phyloP scores from a whole-genome alignment of 352 stramenopile genomes.

The Phytophthora ramorum region DNA sequence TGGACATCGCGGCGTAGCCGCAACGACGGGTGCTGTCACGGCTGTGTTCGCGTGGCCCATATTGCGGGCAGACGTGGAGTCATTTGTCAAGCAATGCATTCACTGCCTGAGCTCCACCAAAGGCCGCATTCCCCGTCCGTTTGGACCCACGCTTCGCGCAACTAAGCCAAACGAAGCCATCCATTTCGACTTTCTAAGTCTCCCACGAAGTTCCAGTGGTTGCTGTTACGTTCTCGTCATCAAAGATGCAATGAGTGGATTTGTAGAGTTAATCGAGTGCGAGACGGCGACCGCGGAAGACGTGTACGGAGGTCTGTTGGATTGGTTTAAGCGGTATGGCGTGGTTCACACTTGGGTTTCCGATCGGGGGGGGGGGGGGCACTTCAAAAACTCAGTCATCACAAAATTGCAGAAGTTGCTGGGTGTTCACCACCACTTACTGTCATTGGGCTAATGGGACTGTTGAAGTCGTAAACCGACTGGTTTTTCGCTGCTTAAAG shows the following conservation, averaged over 20 bases:
- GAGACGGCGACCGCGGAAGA: conserved; percentile 1
- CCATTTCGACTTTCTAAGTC: conserved; percentile 42
- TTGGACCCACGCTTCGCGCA: conserved; percentile 24
- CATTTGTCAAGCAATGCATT: background rate
- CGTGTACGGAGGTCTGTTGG: conserved; percentile 1
- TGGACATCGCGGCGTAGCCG: no score
- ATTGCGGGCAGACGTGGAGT: background rate
- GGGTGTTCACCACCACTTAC: background rate
- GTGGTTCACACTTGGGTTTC: conserved; percentile 28
- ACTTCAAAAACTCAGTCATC: conserved; percentile 47
- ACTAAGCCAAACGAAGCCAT: conserved; percentile 44
- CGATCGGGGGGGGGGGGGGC: conserved; percentile 21
- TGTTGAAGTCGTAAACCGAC: background rate
- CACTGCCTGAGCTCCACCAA: background rate
- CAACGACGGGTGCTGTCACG: no score
- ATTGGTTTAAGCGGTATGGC: conserved; percentile 25
- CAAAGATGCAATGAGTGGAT: conserved; percentile 43
- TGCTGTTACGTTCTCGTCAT: conserved; percentile 34
- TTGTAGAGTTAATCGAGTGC: conserved; percentile 31
- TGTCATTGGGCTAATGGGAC: background rate
- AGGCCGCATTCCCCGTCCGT: conserved; percentile 3
- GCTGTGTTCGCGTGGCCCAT: no score
- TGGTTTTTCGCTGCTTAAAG: background rate
- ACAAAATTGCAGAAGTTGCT: conserved; percentile 12
- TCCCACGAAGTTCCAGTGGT: conserved; percentile 9